phyloP scores from a whole-genome alignment of 192 early-diverging fungal genomes.

The Rhizoclosmatium sp. region DNA sequence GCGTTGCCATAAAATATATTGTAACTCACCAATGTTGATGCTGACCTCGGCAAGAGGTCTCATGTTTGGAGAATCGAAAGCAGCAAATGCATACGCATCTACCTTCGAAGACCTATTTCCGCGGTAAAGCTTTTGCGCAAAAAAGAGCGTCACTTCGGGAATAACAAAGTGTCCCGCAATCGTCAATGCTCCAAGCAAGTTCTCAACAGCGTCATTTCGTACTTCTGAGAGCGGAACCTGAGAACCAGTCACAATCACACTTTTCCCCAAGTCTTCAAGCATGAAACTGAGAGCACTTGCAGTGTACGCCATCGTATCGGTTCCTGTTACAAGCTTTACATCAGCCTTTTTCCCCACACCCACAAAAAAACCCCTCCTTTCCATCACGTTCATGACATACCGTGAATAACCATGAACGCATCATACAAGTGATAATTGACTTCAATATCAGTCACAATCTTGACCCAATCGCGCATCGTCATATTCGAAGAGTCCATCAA shows the following conservation, averaged over 20 bases:
- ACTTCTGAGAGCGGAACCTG: conserved; percentile 98
- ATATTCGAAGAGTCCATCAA: conserved; percentile 96
- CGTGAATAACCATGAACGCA: conserved; percentile 95
- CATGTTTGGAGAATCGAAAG: conserved; percentile 80
- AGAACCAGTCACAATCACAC: conserved; percentile 96
- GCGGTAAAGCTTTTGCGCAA: conserved; percentile 90
- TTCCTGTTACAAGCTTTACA: conserved; percentile 44
- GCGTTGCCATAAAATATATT: neutral
- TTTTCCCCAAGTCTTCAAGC: conserved; percentile 96
- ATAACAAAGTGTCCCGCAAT: conserved; percentile 99
- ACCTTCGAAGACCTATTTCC: conserved; percentile 85
- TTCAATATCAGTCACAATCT: conserved; percentile 96
- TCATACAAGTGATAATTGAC: conserved; percentile 91
- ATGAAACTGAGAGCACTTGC: conserved; percentile 85
- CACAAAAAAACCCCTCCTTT: neutral
- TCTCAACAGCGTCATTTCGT: conserved; percentile 97
- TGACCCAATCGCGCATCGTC: conserved; percentile 87
- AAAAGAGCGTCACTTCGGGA: conserved; percentile 94
- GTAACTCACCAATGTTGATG: conserved; percentile 83
- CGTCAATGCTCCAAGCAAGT: conserved; percentile 92
- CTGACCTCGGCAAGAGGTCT: conserved; percentile 90
- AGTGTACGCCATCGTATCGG: conserved; percentile 60
- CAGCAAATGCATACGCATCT: conserved; percentile 62
- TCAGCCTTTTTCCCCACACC: conserved; percentile 19
- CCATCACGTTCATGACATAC: conserved; percentile 30